Percentiles rank a stretch among this genome's conserved stretches.
phyloP scores from a whole-genome alignment of 495 filamentous ascomycete species.

The Cryomyces minteri region DNA sequence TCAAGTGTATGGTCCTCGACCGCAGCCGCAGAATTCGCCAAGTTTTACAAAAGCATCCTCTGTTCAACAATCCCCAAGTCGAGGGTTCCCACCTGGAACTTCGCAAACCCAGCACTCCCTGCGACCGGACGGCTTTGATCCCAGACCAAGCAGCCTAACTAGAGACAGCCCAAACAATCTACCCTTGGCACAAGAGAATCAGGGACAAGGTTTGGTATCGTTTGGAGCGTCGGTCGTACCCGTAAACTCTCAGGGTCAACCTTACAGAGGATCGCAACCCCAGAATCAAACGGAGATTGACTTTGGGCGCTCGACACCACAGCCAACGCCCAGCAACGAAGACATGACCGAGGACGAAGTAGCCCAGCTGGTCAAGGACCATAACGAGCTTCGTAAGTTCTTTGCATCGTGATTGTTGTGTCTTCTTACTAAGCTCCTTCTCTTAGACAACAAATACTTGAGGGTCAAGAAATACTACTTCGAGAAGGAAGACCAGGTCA shows the following conservation, averaged over 20 bases:
- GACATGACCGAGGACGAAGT: constrained; percentile 23
- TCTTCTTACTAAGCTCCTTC: constrained; percentile 1
- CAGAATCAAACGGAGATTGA: constrained; percentile 8
- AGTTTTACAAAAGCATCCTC: no score
- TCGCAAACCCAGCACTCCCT: no score
- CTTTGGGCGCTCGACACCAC: constrained; percentile 17
- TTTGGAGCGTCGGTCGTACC: constrained; percentile 21
- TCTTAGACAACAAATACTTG: constrained; percentile 76
- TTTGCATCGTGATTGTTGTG: background rate
- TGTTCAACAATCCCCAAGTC: no score
- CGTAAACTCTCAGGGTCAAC: constrained; percentile 13
- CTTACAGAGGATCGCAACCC: constrained; percentile 11
- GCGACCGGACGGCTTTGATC: no score
- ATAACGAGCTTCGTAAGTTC: constrained; percentile 21
- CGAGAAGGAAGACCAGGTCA: constrained; percentile 82
- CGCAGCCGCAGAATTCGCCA: no score
- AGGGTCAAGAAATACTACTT: constrained; percentile 97
- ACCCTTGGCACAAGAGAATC: no score
- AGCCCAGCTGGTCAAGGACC: constrained; percentile 19
- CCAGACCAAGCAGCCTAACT: no score
- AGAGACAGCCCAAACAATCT: no score
- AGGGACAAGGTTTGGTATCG: no score
- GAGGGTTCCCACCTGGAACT: no score
- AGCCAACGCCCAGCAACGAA: constrained; percentile 10
- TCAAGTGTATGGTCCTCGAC: no score